A percentile compares a stretch with the other conserved stretches of the same genome.
phyloP scores from a whole-genome alignment of 768 basidiomycete genomes.

The Lepiota brunneoincarnata region DNA sequence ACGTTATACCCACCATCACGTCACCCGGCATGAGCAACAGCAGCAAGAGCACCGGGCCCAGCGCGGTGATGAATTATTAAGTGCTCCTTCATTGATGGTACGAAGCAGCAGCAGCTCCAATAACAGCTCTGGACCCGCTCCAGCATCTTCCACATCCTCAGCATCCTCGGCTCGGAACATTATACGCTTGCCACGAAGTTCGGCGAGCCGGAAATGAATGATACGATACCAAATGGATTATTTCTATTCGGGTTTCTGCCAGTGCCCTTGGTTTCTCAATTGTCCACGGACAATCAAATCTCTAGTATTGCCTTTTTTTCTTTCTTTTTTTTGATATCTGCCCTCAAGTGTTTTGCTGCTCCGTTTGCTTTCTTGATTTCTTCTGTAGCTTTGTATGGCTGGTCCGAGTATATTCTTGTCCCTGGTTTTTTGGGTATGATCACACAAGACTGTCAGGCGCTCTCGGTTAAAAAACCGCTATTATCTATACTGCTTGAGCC shows the following conservation, averaged over 20 bases:
- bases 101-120: slow-evolving; percentile 8
- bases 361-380: slow-evolving; percentile 1
- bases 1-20: no score
- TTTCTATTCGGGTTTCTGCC: neutral
- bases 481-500: neutral
- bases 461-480: no score
- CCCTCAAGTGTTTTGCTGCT: neutral
- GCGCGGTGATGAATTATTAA: neutral
- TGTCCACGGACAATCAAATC: neutral
- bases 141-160: slow-evolving; percentile 8
- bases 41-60: neutral
- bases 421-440: no score
- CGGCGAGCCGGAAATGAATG: slow-evolving; percentile 6
- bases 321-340: neutral
- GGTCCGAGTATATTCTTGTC: neutral
- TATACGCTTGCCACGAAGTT: slow-evolving; percentile 3
- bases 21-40: slow-evolving; percentile 5
- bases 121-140: slow-evolving; percentile 9
- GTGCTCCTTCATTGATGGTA: slow-evolving; percentile 2
- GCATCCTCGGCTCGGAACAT: slow-evolving; percentile 5
- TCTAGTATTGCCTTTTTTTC: neutral
- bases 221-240: neutral
- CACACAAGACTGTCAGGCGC: no score
- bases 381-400: slow-evolving; percentile 1
- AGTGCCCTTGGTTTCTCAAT: neutral